Conservation (phyloP, 139 green algal genomes). For the Ettlia oleoabundans region DNA sequence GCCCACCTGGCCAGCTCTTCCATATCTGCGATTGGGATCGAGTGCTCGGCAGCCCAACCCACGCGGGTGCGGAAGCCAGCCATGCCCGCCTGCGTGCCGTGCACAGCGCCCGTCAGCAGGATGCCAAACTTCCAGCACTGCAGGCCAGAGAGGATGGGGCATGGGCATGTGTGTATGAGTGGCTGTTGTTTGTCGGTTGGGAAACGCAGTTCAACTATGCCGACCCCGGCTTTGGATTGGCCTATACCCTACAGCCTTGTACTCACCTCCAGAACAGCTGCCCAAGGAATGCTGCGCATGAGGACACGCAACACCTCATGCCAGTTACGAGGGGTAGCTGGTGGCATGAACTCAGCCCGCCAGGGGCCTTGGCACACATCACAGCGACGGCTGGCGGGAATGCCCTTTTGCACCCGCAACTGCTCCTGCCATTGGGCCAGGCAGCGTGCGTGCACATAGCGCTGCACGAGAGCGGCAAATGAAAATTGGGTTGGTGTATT, state of each 20-base stretch:
- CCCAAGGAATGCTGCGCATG: constrained; percentile 5
- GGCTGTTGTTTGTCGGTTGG: too few species aligned
- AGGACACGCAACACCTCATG: not conserved
- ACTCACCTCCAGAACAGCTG: constrained; percentile 4
- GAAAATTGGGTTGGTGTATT: not conserved
- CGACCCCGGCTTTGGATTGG: not conserved
- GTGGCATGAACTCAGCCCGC: not conserved
- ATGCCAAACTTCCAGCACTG: constrained; percentile 31
- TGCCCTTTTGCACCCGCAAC: constrained; percentile 16
- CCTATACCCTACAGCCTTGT: not conserved
- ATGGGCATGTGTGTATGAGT: too few species aligned
- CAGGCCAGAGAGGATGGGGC: too few species aligned
- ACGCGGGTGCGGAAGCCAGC: constrained; percentile 9
- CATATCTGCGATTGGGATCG: not conserved
- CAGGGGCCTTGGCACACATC: constrained; percentile 7
- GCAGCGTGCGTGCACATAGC: constrained; percentile 13
- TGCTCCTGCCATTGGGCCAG: constrained; percentile 16
- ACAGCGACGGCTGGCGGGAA: not conserved
- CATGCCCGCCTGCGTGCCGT: constrained; percentile 17
- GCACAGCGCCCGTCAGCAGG: not conserved
- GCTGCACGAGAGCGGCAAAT: not conserved
- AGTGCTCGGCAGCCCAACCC: not conserved
- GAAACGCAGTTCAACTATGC: too few species aligned
- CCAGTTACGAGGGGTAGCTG: not conserved
- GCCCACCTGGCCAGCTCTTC: not conserved